Evolutionary conservation across 192 early-diverging fungal genomes (phyloP).

Genomic region (Coemansia asiatica): DNA sequence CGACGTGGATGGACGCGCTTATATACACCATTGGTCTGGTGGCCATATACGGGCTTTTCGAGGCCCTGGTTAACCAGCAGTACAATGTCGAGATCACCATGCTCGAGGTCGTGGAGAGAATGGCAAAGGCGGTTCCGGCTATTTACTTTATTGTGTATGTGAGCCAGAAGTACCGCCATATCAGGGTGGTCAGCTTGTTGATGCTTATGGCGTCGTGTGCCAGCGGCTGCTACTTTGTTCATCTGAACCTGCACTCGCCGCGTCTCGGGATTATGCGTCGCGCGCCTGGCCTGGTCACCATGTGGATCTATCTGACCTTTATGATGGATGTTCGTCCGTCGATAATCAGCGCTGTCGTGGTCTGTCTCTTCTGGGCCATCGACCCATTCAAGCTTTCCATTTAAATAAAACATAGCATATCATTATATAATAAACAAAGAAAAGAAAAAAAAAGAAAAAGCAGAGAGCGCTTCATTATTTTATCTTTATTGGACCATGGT

Average conservation of each 20-base stretch:
- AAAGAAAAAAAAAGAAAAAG: too few species aligned
- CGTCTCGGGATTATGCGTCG: slow-evolving; percentile 71
- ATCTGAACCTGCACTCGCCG: slow-evolving; percentile 64
- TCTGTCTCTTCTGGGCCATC: slow-evolving; percentile 33
- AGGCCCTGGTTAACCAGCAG: slow-evolving; percentile 54
- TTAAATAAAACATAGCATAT: background rate
- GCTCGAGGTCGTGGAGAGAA: slow-evolving; percentile 26
- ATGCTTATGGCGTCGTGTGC: slow-evolving; percentile 56
- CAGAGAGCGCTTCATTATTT: too few species aligned
- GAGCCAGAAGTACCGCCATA: slow-evolving; percentile 58
- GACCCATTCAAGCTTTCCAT: slow-evolving; percentile 32
- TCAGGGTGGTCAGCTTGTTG: slow-evolving; percentile 47
- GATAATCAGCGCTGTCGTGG: slow-evolving; percentile 30
- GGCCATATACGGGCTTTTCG: slow-evolving; percentile 44
- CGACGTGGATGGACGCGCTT: slow-evolving; percentile 38
- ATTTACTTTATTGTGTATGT: slow-evolving; percentile 63
- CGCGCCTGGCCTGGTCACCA: slow-evolving; percentile 68
- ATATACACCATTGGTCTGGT: slow-evolving; percentile 40
- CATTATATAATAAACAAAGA: background rate
- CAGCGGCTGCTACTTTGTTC: slow-evolving; percentile 64
- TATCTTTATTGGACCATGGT: slow-evolving; percentile 24
- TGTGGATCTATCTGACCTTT: slow-evolving; percentile 62
- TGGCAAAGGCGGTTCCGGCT: slow-evolving; percentile 41
- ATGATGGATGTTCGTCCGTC: slow-evolving; percentile 44
- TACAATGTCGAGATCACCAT: slow-evolving; percentile 40